Evolutionary conservation across 78 protist genomes (phyloP).

Genomic region (Anaeramoeba ignava): DNA sequence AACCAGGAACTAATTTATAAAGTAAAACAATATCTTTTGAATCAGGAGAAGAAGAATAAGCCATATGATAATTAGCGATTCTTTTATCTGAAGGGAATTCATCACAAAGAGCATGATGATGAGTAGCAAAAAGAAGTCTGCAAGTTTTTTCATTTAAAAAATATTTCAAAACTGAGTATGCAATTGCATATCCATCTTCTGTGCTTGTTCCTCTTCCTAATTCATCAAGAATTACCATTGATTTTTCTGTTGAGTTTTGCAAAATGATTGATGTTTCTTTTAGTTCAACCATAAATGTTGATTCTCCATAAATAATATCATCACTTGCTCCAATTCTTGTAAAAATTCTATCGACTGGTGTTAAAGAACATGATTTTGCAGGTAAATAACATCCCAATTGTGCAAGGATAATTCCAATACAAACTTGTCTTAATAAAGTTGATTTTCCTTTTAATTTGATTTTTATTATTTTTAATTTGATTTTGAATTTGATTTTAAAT

Average conservation of each 20-base stretch:
- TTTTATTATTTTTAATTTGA: too few species aligned
- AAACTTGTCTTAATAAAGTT: constrained; percentile 65
- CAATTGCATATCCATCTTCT: constrained; percentile 36
- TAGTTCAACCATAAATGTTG: constrained; percentile 86
- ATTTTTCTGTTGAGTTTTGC: constrained; percentile 57
- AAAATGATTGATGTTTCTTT: background rate
- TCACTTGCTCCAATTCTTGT: constrained; percentile 80
- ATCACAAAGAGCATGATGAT: constrained; percentile 73
- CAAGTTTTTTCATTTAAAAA: constrained; percentile 25
- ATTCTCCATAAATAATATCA: constrained; percentile 71
- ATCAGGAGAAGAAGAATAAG: background rate
- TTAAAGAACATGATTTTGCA: constrained; percentile 44
- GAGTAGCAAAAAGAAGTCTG: constrained; percentile 83
- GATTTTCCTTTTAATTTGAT: too few species aligned
- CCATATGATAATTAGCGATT: constrained; percentile 19
- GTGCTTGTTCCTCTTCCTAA: constrained; percentile 47
- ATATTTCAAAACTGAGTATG: constrained; percentile 43
- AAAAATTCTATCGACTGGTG: constrained; percentile 84
- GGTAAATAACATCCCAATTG: constrained; percentile 92
- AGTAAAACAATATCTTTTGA: constrained; percentile 60
- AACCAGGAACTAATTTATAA: constrained; percentile 60
- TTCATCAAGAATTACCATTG: constrained; percentile 92
- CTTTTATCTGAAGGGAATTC: constrained; percentile 28
- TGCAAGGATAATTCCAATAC: constrained; percentile 75
- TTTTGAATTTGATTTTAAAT: too few species aligned